Percentiles rank a stretch among this genome's conserved stretches.
These are phyloP conservation scores for Polysphondylium violaceum DNA, from an alignment of 78 protist genomes.

Conservation along the genomic window DNA sequence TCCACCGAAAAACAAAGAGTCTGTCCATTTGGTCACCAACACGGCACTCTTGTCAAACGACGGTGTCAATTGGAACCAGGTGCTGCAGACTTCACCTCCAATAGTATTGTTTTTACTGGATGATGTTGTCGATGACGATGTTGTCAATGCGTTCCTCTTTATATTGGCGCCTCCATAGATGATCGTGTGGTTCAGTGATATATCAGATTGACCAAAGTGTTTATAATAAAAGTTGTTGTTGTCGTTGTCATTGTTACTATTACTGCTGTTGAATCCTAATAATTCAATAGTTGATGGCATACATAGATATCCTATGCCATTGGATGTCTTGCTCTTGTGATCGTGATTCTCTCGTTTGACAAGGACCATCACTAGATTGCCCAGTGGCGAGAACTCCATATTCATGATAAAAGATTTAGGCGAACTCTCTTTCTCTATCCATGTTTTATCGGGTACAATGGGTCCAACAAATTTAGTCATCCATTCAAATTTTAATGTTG, in stretches of 20 bases:
- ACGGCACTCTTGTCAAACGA: conserved; percentile 10
- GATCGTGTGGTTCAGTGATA: no score
- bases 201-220: neutral
- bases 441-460: conserved; percentile 52
- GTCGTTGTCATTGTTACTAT: neutral
- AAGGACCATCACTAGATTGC: conserved; percentile 49
- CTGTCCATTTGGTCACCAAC: conserved; percentile 44
- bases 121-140: neutral
- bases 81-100: conserved; percentile 33
- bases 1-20: conserved; percentile 54
- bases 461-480: conserved; percentile 37
- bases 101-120: neutral
- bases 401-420: conserved; percentile 45
- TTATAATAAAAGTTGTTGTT: neutral
- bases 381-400: conserved; percentile 63
- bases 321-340: neutral
- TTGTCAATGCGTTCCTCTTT: neutral
- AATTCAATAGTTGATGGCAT: conserved; percentile 28
- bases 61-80: conserved; percentile 49
- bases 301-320: conserved; percentile 62
- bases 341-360: conserved; percentile 57
- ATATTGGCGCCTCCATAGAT: neutral
- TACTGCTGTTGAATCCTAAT: neutral
- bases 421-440: conserved; percentile 52
- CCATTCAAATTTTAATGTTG: conserved; percentile 60